Conservation (phyloP, 306 rosid genomes). For the Oemleria cerasiformis region DNA sequence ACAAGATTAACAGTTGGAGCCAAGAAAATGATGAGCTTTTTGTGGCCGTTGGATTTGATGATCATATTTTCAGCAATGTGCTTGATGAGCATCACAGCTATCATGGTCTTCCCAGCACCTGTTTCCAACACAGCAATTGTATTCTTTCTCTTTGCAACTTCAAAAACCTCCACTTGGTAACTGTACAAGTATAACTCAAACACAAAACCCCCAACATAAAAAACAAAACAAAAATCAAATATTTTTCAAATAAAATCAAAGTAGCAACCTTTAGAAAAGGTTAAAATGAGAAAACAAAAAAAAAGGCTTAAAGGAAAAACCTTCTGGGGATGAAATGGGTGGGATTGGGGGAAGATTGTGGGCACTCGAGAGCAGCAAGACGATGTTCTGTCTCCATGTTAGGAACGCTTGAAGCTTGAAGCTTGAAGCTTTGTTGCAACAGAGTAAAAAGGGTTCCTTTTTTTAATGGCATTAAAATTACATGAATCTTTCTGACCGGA, state of each 20-base stretch:
- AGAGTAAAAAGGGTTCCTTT: neutral
- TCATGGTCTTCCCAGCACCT: conserved; percentile 79
- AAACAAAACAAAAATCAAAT: neutral
- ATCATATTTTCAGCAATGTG: conserved; percentile 33
- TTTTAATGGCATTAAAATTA: no score
- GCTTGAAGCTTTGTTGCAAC: neutral
- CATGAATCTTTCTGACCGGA: no score
- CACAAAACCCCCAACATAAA: neutral
- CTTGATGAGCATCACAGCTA: conserved; percentile 77
- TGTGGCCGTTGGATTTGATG: conserved; percentile 37
- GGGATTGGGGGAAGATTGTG: conserved; percentile 16
- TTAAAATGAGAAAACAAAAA: neutral
- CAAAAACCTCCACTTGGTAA: conserved; percentile 62
- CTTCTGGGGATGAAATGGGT: conserved; percentile 52
- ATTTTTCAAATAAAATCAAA: neutral
- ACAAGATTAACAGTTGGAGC: conserved; percentile 95
- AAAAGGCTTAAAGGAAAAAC: conserved; percentile 23
- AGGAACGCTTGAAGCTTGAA: neutral
- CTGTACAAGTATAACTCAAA: conserved; percentile 22
- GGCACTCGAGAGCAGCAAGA: conserved; percentile 3
- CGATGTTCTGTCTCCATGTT: neutral
- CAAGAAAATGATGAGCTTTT: conserved; percentile 59
- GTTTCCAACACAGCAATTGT: conserved; percentile 81
- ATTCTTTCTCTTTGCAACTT: conserved; percentile 62
- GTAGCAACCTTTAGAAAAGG: neutral